These are phyloP conservation scores for Hansenula sp. DNA, from an alignment of 1,139 yeast genomes.

Conservation along the genomic window DNA sequence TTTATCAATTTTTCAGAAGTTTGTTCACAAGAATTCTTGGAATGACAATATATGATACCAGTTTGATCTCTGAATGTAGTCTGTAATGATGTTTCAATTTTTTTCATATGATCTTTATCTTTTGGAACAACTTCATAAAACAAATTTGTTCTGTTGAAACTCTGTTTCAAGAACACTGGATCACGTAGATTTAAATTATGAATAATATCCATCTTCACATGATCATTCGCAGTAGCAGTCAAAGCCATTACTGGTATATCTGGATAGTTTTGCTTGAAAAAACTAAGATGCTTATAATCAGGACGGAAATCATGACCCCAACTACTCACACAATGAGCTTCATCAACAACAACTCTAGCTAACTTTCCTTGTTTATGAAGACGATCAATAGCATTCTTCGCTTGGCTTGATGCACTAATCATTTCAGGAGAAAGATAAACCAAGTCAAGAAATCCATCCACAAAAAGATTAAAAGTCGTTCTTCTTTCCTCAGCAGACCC, in stretches of 20 bases:
- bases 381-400: slow-evolving; percentile 58
- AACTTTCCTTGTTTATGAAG: slow-evolving; percentile 52
- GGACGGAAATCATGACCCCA: slow-evolving; percentile 99
- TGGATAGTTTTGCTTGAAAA: slow-evolving; percentile 70
- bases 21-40: slow-evolving; percentile 83
- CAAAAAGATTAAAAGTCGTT: slow-evolving; percentile 57
- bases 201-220: slow-evolving; percentile 81
- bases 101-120: slow-evolving; percentile 50
- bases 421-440: slow-evolving; percentile 94
- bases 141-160: slow-evolving; percentile 87
- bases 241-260: slow-evolving; percentile 90
- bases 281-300: slow-evolving; percentile 79
- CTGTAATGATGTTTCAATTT: slow-evolving; percentile 54
- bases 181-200: slow-evolving; percentile 58
- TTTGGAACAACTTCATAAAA: slow-evolving; percentile 74
- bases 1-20: slow-evolving; percentile 58
- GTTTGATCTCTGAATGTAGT: slow-evolving; percentile 53
- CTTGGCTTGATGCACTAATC: slow-evolving; percentile 72
- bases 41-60: slow-evolving; percentile 92
- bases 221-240: slow-evolving; percentile 96
- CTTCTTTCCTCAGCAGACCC: slow-evolving; percentile 61
- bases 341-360: slow-evolving; percentile 92
- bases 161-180: slow-evolving; percentile 46
- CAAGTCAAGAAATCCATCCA: slow-evolving; percentile 64
- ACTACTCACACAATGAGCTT: slow-evolving; percentile 96